Evolutionary conservation across 108 stramenopile species (phyloP).

Genomic region (Fragilaria crotonensis): DNA sequence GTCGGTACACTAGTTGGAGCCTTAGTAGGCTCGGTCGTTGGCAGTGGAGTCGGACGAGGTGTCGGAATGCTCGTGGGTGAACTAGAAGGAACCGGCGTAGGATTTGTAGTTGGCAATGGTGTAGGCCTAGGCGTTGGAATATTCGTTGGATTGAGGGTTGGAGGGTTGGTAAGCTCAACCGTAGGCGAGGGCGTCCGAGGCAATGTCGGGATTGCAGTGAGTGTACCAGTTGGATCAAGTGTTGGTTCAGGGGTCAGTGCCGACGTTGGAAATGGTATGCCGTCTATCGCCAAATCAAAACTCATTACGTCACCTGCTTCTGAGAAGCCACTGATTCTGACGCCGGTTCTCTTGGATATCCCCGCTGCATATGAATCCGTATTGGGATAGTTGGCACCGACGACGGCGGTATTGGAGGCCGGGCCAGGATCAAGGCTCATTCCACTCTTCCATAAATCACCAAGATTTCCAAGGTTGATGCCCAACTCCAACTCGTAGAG

Average conservation of each 20-base stretch:
- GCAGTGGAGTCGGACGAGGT: no score
- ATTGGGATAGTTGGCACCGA: conserved; percentile 34
- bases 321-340: conserved; percentile 21
- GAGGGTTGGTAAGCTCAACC: not conserved
- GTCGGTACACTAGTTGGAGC: no score
- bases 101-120: no score
- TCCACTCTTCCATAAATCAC: conserved; percentile 27
- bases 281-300: conserved; percentile 12
- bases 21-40: no score
- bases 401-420: conserved; percentile 1
- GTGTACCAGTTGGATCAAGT: no score
- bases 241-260: not conserved
- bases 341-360: conserved; percentile 18
- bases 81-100: no score
- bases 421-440: conserved; percentile 15
- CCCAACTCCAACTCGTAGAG: conserved; percentile 46
- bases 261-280: not conserved
- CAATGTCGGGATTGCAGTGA: no score
- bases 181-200: not conserved
- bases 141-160: not conserved
- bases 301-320: conserved; percentile 22
- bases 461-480: conserved; percentile 28
- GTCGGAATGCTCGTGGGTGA: no score
- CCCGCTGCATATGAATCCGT: conserved; percentile 52
- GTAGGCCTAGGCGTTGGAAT: no score